Conservation (phyloP, 2,329 filamentous ascomycete genomes). For the Botrytis medusae region DNA sequence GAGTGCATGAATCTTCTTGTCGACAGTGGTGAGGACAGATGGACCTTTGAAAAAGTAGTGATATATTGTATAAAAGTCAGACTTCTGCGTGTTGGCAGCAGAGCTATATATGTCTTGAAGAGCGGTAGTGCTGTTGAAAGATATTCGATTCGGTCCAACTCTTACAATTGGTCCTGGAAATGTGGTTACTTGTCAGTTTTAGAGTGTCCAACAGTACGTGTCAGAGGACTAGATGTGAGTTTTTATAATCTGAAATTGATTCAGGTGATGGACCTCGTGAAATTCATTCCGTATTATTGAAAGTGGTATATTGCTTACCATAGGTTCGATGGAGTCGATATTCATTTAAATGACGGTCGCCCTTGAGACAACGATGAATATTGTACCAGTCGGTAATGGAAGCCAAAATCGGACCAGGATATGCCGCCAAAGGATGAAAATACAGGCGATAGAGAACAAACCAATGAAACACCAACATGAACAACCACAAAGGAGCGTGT, state of each 20-base stretch:
- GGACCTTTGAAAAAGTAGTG: conserved; percentile 14
- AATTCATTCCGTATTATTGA: neutral
- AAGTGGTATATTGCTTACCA: conserved; percentile 46
- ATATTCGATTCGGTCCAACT: conserved; percentile 5
- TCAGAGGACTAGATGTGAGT: neutral
- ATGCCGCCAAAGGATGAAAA: neutral
- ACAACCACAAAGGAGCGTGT: neutral
- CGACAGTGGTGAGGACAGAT: neutral
- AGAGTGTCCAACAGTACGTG: neutral
- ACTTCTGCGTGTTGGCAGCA: neutral
- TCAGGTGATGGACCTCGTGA: neutral
- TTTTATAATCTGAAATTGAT: neutral
- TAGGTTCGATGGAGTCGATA: conserved; percentile 70
- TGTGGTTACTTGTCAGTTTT: neutral
- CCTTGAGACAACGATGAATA: neutral
- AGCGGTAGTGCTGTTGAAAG: neutral
- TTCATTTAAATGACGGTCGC: conserved; percentile 43
- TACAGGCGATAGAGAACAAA: neutral
- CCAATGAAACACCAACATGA: neutral
- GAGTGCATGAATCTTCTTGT: neutral
- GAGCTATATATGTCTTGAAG: conserved; percentile 9
- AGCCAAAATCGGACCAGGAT: neutral
- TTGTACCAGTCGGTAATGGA: neutral
- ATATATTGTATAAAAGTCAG: conserved; percentile 7
- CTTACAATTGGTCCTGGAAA: conserved; percentile 61